phyloP scores from a whole-genome alignment of 345 rosid species.

The Hypericum perforatum region DNA sequence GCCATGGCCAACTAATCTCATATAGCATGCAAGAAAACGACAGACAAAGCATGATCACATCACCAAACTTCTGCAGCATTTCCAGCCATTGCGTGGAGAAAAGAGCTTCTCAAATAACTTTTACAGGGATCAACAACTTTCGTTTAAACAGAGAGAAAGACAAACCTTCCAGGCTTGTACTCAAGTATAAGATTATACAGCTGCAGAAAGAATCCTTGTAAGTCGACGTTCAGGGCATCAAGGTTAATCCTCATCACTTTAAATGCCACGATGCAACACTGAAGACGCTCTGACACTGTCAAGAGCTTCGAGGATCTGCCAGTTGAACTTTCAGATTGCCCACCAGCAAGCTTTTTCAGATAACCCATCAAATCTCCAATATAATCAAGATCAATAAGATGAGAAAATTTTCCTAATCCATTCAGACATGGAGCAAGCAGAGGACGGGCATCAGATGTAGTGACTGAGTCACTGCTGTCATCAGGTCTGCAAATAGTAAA shows the following conservation, averaged over 20 bases:
- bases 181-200: conserved; percentile 82
- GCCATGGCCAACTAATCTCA: too few relatives aligned
- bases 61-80: too few relatives aligned
- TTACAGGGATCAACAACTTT: background rate
- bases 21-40: too few relatives aligned
- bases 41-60: too few relatives aligned
- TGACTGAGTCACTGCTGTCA: conserved; percentile 24
- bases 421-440: conserved; percentile 73
- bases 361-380: conserved; percentile 82
- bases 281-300: conserved; percentile 67
- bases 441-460: conserved; percentile 42
- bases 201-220: conserved; percentile 84
- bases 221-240: conserved; percentile 87
- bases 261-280: conserved; percentile 89
- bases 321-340: conserved; percentile 21
- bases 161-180: conserved; percentile 94
- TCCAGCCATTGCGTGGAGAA: too few relatives aligned
- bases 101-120: background rate
- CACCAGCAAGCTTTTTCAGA: conserved; percentile 73
- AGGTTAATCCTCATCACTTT: conserved; percentile 93
- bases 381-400: conserved; percentile 74
- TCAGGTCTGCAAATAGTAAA: conserved; percentile 35
- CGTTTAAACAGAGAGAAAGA: conserved; percentile 1
- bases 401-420: conserved; percentile 83
- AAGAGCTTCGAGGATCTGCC: conserved; percentile 29